Percentiles rank a stretch among this genome's conserved stretches.
Conservation (phyloP, 2,329 filamentous ascomycete species). For the Hirsutella minnesotensis region DNA sequence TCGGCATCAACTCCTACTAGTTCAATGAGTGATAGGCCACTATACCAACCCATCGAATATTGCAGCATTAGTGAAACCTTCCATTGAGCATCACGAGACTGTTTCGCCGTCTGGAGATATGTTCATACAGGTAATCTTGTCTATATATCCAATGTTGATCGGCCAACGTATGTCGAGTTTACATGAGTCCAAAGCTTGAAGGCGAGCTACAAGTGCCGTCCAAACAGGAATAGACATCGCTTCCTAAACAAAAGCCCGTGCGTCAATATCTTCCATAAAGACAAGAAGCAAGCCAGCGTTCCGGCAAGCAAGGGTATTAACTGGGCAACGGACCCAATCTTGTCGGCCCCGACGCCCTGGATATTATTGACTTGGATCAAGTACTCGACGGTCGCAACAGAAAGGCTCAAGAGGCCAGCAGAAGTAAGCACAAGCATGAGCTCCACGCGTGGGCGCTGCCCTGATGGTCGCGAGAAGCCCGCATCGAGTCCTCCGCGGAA, state of each 20-base stretch:
- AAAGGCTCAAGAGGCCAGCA: slow-evolving; percentile 9
- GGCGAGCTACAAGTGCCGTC: slow-evolving; percentile 6
- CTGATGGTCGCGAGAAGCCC: slow-evolving; percentile 2
- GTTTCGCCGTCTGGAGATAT: no score
- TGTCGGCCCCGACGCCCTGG: slow-evolving; percentile 3
- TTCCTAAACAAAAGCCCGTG: slow-evolving; percentile 7
- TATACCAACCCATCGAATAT: no score
- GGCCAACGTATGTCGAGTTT: no score
- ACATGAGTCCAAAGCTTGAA: no score
- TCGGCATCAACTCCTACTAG: no score
- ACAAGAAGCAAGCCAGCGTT: slow-evolving; percentile 6
- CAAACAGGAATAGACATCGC: slow-evolving; percentile 10
- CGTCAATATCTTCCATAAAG: slow-evolving; percentile 9
- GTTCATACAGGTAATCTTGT: no score
- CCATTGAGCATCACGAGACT: no score
- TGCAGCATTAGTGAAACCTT: no score
- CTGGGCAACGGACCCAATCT: slow-evolving; percentile 10
- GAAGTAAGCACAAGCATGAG: slow-evolving; percentile 9
- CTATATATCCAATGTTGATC: no score
- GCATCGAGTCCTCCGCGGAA: slow-evolving; percentile 4
- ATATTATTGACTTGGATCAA: slow-evolving; percentile 9
- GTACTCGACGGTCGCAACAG: slow-evolving; percentile 10
- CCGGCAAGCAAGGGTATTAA: slow-evolving; percentile 13
- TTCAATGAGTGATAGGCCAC: no score
- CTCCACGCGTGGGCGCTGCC: slow-evolving; percentile 9